phyloP scores from a whole-genome alignment of 352 stramenopile species.

The Blastocystis sp. region DNA sequence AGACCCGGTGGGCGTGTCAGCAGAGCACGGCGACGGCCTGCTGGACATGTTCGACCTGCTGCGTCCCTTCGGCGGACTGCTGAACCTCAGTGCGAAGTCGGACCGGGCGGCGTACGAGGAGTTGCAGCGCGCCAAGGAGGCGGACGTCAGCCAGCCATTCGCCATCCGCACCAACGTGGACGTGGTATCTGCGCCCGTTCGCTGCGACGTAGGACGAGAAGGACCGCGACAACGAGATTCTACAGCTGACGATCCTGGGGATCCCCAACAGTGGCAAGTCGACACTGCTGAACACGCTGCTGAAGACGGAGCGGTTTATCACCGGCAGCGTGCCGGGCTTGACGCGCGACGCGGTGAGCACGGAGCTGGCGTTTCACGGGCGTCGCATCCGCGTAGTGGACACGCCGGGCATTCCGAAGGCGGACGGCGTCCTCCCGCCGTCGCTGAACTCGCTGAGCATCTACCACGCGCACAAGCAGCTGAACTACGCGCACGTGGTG shows the following conservation, averaged over 20 bases:
- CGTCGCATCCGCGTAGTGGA: conserved; percentile 62
- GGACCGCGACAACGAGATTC: conserved; percentile 45
- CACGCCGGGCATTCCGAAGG: conserved; percentile 62
- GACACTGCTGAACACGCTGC: conserved; percentile 64
- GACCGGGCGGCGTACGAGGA: conserved; percentile 52
- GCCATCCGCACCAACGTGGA: neutral
- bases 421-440: conserved; percentile 24
- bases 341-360: conserved; percentile 63
- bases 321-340: conserved; percentile 63
- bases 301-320: conserved; percentile 62
- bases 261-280: conserved; percentile 66
- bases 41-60: conserved; percentile 61
- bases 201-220: neutral
- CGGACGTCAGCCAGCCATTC: neutral
- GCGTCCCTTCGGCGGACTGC: conserved; percentile 23
- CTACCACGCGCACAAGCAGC: conserved; percentile 54
- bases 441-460: conserved; percentile 58
- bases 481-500: conserved; percentile 60
- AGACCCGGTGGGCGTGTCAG: conserved; percentile 64
- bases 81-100: conserved; percentile 55
- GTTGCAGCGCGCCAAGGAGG: neutral
- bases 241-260: conserved; percentile 63
- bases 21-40: conserved; percentile 63
- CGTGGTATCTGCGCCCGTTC: neutral
- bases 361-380: conserved; percentile 62